Percentiles rank a stretch among this genome's conserved stretches.
phyloP scores from a whole-genome alignment of 371 early-diverging fungal genomes.

The Zychaea mexicana region DNA sequence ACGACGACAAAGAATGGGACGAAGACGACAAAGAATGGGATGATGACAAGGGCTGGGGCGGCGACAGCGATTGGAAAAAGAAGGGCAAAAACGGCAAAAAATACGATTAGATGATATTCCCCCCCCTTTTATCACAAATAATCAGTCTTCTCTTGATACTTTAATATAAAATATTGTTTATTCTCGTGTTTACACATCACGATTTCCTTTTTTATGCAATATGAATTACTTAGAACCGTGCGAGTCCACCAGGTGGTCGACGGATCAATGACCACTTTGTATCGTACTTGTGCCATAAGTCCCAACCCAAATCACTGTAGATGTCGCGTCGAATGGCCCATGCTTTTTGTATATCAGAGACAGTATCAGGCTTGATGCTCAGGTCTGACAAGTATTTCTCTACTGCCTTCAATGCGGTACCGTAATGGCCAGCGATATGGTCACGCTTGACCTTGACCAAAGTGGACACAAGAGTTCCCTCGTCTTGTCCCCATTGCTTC shows the following conservation, averaged over 20 bases:
- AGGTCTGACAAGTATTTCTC: slow-evolving; percentile 66
- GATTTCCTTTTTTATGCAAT: no score
- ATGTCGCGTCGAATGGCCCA: slow-evolving; percentile 43
- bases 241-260: slow-evolving; percentile 50
- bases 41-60: not conserved
- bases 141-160: no score
- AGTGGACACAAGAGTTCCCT: slow-evolving; percentile 48
- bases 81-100: no score
- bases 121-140: no score
- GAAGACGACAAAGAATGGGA: not conserved
- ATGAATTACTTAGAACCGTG: slow-evolving; percentile 45
- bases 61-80: not conserved
- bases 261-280: slow-evolving; percentile 53
- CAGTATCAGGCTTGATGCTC: slow-evolving; percentile 39
- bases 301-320: slow-evolving; percentile 54
- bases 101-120: no score
- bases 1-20: not conserved
- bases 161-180: no score
- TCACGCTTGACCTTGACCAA: slow-evolving; percentile 59
- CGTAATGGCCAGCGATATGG: slow-evolving; percentile 54
- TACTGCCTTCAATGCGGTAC: slow-evolving; percentile 65
- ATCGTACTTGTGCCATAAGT: slow-evolving; percentile 58
- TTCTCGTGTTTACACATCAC: no score
- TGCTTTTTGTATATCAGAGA: slow-evolving; percentile 41
- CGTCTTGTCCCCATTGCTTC: slow-evolving; percentile 52